Base-by-base conservation (phyloP, 768 basidiomycete species). In the Boletus barrowsii region DNA sequence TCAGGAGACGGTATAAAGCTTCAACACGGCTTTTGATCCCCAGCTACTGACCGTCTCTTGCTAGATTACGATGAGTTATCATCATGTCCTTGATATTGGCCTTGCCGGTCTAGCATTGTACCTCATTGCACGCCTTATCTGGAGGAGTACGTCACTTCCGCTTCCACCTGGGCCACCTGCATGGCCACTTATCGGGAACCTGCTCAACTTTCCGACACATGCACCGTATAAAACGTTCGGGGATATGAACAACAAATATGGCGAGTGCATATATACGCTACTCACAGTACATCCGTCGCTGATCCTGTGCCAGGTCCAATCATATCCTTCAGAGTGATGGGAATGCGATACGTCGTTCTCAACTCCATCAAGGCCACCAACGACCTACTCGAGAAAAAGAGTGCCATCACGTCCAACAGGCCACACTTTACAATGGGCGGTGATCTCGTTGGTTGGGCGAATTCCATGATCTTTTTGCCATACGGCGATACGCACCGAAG, bases 191-290 rank as follows among this genome's bases (percentile, higher is more conserved):
- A 67, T 84, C 33, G 82, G 83, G 29, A 83, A 83, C 58, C 59
- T 80, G 5, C 63, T 82, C 20, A 80, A 83, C 57, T 78, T 84
- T 75, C 83, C 82, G 29, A 68, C 67, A 15, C 72, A 74, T 43
- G 69, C 73, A 44, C 77, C 79, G 54, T 83, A 81, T 79, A 52
- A 78, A 14, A 79, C 77, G 0, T 82, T 81, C 54, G 72, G 76
- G 13, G 68, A 70, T 36, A 32, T 59, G 49, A 20, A 15, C 46
- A 72, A 79, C 53, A 67, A 67, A 62, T 83, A 75, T 58, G 83
- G 83, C 77, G 61, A 54, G 73, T 64, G 37, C 30, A 5, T 17
- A 30, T 10, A 18, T 15, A 6, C 42, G 18, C 32, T 42, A 53
- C 3, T n/a, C 46, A n/a, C 48, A 54, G 22, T 36, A 18, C 5